phyloP scores from a whole-genome alignment of 148 eudicot genomes.

The Mesembryanthemum crystallinum region DNA sequence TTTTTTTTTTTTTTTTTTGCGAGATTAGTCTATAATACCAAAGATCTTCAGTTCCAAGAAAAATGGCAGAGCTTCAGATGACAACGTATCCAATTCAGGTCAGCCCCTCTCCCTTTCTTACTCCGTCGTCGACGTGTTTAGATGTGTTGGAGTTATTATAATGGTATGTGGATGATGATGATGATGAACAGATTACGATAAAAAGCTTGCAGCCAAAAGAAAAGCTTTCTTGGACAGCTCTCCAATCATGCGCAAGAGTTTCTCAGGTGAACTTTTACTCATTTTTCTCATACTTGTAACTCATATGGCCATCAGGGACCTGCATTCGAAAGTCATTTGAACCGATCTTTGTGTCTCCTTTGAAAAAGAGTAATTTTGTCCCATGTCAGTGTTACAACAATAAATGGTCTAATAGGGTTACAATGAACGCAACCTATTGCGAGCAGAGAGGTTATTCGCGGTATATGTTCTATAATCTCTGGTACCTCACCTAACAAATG shows the following conservation, averaged over 20 bases:
- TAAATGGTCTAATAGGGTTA: too few relatives aligned
- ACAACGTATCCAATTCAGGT: constrained; percentile 44
- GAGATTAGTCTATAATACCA: constrained; percentile 48
- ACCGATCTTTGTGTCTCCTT: too few relatives aligned
- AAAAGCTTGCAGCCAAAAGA: constrained; percentile 34
- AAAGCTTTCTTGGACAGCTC: constrained; percentile 43
- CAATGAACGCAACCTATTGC: too few relatives aligned
- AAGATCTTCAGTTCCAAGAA: constrained; percentile 58
- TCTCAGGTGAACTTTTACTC: constrained; percentile 37
- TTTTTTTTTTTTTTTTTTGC: too few relatives aligned
- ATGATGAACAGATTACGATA: constrained; percentile 37
- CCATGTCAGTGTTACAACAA: too few relatives aligned
- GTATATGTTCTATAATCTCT: background rate
- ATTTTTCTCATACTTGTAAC: background rate
- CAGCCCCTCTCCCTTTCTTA: background rate
- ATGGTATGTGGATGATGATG: background rate
- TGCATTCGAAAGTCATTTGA: too few relatives aligned
- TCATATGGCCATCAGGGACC: too few relatives aligned
- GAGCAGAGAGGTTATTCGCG: too few relatives aligned
- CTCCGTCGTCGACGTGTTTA: background rate
- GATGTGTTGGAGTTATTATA: background rate
- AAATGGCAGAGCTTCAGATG: constrained; percentile 42
- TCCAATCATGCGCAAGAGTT: constrained; percentile 36
- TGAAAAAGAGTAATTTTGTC: too few relatives aligned
- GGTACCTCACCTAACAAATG: constrained; percentile 18